A percentile compares a stretch with the other conserved stretches of the same genome.
These are phyloP conservation scores for Lentinula lateritia DNA, from an alignment of 768 basidiomycete species.

Conservation along the genomic window DNA sequence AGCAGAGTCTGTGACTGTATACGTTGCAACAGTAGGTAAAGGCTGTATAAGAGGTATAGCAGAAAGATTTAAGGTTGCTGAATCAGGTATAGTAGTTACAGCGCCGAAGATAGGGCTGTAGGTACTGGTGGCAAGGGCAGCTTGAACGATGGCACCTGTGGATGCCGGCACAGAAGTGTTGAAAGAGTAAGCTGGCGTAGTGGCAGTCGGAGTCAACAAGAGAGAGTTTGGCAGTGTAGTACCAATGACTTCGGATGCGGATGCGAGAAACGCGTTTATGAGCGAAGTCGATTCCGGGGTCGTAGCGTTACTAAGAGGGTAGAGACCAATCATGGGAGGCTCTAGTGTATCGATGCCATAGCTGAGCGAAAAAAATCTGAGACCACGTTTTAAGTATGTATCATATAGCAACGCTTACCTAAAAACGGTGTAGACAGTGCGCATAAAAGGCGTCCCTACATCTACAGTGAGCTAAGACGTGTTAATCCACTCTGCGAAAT, in stretches of 20 bases:
- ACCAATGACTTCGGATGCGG: slow-evolving; percentile 54
- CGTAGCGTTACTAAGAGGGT: slow-evolving; percentile 48
- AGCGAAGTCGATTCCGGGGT: slow-evolving; percentile 32
- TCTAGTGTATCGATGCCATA: slow-evolving; percentile 73
- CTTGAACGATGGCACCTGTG: slow-evolving; percentile 48
- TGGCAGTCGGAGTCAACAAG: slow-evolving; percentile 57
- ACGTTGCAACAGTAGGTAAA: slow-evolving; percentile 44
- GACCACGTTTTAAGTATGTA: background rate
- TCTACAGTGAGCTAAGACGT: background rate
- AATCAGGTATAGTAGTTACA: slow-evolving; percentile 16
- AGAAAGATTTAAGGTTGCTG: slow-evolving; percentile 31
- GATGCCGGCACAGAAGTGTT: slow-evolving; percentile 59
- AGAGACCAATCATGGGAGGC: slow-evolving; percentile 75
- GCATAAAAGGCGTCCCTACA: slow-evolving; percentile 59
- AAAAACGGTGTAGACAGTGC: slow-evolving; percentile 75
- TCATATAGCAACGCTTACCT: slow-evolving; percentile 36
- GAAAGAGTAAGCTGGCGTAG: slow-evolving; percentile 61
- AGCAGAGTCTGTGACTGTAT: slow-evolving; percentile 49
- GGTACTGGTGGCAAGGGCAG: slow-evolving; percentile 67
- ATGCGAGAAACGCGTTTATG: slow-evolving; percentile 51
- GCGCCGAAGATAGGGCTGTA: slow-evolving; percentile 55
- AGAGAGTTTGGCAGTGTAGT: slow-evolving; percentile 72
- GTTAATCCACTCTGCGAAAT: background rate
- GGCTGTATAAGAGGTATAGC: slow-evolving; percentile 55
- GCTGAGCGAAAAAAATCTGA: slow-evolving; percentile 29